Percentiles rank a stretch among this genome's conserved stretches.
Evolutionary conservation across 2,329 filamentous ascomycete species (phyloP).

Genomic region (Fusarium kyushuense): DNA sequence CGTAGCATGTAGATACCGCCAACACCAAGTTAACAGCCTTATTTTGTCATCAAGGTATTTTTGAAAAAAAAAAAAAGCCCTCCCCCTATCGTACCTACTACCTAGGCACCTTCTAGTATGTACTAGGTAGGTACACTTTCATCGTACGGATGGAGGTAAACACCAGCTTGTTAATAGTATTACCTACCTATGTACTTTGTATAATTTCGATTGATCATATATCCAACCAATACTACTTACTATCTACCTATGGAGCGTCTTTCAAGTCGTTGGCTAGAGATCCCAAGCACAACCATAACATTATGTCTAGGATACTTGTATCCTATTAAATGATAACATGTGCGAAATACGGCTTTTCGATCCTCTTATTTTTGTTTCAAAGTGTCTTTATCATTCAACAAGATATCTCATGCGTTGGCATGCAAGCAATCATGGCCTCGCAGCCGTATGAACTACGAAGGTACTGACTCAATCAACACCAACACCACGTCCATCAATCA

Average conservation of each 20-base stretch:
- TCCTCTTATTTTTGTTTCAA: constrained; percentile 11
- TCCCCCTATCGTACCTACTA: too few relatives aligned
- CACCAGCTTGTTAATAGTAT: neutral
- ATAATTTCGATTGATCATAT: neutral
- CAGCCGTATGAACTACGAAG: constrained; percentile 20
- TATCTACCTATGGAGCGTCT: neutral
- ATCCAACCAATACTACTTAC: neutral
- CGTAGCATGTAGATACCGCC: too few relatives aligned
- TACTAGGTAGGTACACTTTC: too few relatives aligned
- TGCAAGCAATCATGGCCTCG: constrained; percentile 28
- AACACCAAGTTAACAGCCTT: too few relatives aligned
- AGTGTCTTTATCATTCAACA: constrained; percentile 32
- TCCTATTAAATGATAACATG: neutral
- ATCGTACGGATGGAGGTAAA: too few relatives aligned
- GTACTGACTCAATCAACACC: constrained; percentile 16
- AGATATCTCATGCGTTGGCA: constrained; percentile 26
- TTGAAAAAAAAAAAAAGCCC: too few relatives aligned
- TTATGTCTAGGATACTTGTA: neutral
- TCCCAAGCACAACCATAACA: neutral
- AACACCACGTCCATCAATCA: constrained; percentile 19
- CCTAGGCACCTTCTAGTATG: too few relatives aligned
- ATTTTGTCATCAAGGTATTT: too few relatives aligned
- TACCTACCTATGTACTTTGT: too few relatives aligned
- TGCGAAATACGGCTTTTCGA: neutral
- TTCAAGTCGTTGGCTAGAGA: neutral